Evolutionary conservation across 345 rosid species (phyloP), one percentile per base, ranked within the genome.

Genomic region (Citrus hindsii): DNA sequence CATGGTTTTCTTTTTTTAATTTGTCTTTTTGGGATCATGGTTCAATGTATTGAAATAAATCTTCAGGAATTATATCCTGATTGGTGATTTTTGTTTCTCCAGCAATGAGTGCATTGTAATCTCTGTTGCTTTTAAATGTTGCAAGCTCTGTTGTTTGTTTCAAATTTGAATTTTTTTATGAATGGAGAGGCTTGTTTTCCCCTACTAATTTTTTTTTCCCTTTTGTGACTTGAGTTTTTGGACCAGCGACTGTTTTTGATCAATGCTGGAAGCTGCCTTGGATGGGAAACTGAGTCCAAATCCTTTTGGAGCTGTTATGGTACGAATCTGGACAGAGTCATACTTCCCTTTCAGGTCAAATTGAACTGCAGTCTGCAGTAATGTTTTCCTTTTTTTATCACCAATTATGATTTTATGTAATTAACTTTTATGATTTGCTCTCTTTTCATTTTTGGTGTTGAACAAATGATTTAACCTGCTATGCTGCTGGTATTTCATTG

Each of bases 231-330:
- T 12, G 12, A 35, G 27, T 37, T 66, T 35, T 21, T 66, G 97
- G 94, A 73, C 85, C 86, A 8, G 90, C 90, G 21, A 94, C 95
- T 2, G 67, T 73, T 87, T 53, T 93, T 93, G 93, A 93, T 92
- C 71, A 93, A 93, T 77, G 93, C 92, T 2, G 80, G 73, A 71
- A 88, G 87, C 87, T 78, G 77, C 79, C 95, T 89, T 75, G 86
- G 92, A 71, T 95, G 98, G 97, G 97, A 95, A 84, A 86, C 92
- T 73, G 83, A 83, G 25, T 82, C 77, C 67, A 75, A 83, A 69
- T 67, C 91, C 48, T 93, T 94, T 77, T 86, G 94, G 97, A 93
- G 97, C 87, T 94, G 95, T 82, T 92, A 92, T 84, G 98, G 94
- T 78, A 93, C 90, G 82, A 97, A 95, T 89, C 59, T 63, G 71